These are phyloP conservation scores for Gastrodia elata DNA, from an alignment of 106 monocot genomes.

Conservation along the genomic window DNA sequence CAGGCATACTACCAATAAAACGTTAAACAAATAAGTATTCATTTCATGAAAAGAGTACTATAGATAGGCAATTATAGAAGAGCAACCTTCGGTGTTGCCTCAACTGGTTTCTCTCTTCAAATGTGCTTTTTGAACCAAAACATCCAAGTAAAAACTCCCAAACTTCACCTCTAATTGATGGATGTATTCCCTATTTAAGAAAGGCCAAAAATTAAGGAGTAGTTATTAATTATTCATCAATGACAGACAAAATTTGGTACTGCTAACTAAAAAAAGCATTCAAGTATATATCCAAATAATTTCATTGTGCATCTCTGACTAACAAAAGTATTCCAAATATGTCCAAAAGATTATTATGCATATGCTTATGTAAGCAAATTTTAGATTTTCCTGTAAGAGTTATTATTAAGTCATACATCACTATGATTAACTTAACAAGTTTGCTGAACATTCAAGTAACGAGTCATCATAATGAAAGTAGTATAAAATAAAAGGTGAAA, in stretches of 20 bases:
- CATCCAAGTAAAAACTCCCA: conserved; percentile 98
- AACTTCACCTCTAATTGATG: conserved; percentile 91
- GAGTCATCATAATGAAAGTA: not conserved
- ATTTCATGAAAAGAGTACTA: not conserved
- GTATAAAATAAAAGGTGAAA: not conserved
- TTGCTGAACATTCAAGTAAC: not conserved
- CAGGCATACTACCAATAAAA: not conserved
- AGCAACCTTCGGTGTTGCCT: conserved; percentile 68
- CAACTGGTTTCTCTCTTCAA: conserved; percentile 66
- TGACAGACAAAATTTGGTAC: not conserved
- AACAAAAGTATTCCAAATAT: too few species aligned
- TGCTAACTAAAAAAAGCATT: not conserved
- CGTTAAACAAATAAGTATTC: not conserved
- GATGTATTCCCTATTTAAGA: conserved; percentile 72
- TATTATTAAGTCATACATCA: not conserved
- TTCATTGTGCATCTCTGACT: not conserved
- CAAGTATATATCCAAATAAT: not conserved
- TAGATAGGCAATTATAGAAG: not conserved
- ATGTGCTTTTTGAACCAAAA: conserved; percentile 79
- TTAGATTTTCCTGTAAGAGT: not conserved
- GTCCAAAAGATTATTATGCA: too few species aligned
- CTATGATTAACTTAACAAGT: not conserved
- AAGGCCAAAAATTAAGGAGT: not conserved
- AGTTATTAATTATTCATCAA: not conserved
- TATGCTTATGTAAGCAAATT: not conserved